phyloP scores from a whole-genome alignment of 1,284 basidiomycete genomes.

The Fomitopsis betulina region DNA sequence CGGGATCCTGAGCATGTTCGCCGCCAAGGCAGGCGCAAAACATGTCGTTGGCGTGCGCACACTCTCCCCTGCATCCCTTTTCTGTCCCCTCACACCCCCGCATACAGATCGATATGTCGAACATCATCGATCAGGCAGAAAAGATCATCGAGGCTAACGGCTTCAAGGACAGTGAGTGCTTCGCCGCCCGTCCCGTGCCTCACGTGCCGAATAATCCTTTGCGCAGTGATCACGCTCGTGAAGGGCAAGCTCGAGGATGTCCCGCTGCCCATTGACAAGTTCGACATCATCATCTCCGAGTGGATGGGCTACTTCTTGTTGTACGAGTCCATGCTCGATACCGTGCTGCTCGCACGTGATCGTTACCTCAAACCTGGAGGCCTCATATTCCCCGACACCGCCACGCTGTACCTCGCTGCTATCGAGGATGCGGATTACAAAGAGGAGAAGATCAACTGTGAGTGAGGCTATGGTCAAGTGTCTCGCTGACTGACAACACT shows the following conservation, averaged over 20 bases:
- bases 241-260: conserved; percentile 98
- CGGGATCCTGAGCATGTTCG: conserved; percentile 99
- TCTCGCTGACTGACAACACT: neutral
- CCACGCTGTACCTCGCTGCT: conserved; percentile 91
- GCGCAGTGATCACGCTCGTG: conserved; percentile 86
- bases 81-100: neutral
- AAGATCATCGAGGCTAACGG: conserved; percentile 97
- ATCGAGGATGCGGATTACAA: conserved; percentile 99
- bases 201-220: neutral
- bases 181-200: neutral
- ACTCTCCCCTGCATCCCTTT: conserved; percentile 25
- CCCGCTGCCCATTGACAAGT: conserved; percentile 80
- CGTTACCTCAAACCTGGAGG: conserved; percentile 92
- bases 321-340: conserved; percentile 99
- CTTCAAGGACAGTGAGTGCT: conserved; percentile 83
- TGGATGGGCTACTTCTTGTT: conserved; percentile 98
- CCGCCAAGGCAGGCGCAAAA: conserved; percentile 94
- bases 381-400: conserved; percentile 94
- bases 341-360: conserved; percentile 94
- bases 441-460: conserved; percentile 99
- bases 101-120: conserved; percentile 97
- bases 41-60: conserved; percentile 82
- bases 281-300: conserved; percentile 99
- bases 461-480: neutral
- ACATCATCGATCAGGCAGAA: conserved; percentile 98